Percentiles rank a stretch among this genome's conserved stretches.
These are phyloP conservation scores for Sporormia fimetaria DNA, from an alignment of 495 filamentous ascomycete species.

Conservation along the genomic window DNA sequence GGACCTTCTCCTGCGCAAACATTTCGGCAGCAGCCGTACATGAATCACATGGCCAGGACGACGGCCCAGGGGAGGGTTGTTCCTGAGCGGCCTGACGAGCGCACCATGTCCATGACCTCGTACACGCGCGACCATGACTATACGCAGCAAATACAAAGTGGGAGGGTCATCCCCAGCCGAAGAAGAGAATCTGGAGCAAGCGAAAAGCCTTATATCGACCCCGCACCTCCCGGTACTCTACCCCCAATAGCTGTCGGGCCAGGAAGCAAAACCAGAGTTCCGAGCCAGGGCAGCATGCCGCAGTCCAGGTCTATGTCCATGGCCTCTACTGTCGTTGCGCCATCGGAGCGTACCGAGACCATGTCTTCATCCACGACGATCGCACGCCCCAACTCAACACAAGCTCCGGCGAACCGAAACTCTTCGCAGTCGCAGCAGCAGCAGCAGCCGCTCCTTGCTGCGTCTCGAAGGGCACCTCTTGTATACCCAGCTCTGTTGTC, in stretches of 20 bases:
- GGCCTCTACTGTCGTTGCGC: slow-evolving; percentile 59
- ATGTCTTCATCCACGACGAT: slow-evolving; percentile 27
- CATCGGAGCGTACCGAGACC: slow-evolving; percentile 35
- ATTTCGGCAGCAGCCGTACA: slow-evolving; percentile 65
- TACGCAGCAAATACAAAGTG: slow-evolving; percentile 81
- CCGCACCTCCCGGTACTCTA: slow-evolving; percentile 9
- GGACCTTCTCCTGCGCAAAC: slow-evolving; percentile 56
- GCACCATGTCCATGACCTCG: slow-evolving; percentile 89
- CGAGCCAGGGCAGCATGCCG: slow-evolving; percentile 32
- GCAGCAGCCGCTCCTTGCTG: slow-evolving; percentile 39
- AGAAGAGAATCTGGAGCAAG: slow-evolving; percentile 42
- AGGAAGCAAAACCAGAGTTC: slow-evolving; percentile 28
- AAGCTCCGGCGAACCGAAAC: slow-evolving; percentile 37
- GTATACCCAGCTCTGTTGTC: slow-evolving; percentile 92
- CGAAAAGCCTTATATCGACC: slow-evolving; percentile 9
- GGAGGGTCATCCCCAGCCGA: slow-evolving; percentile 68
- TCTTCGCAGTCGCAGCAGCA: slow-evolving; percentile 12
- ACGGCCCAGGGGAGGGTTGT: slow-evolving; percentile 83
- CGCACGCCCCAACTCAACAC: slow-evolving; percentile 31
- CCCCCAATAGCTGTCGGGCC: slow-evolving; percentile 21
- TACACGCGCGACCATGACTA: slow-evolving; percentile 69
- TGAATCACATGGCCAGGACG: slow-evolving; percentile 52
- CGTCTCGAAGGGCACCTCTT: slow-evolving; percentile 54
- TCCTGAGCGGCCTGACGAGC: slow-evolving; percentile 82
- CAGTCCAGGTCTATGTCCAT: slow-evolving; percentile 67